Base-by-base conservation (phyloP, 2,329 filamentous ascomycete species). In the Cryphonectria naterciae region DNA sequence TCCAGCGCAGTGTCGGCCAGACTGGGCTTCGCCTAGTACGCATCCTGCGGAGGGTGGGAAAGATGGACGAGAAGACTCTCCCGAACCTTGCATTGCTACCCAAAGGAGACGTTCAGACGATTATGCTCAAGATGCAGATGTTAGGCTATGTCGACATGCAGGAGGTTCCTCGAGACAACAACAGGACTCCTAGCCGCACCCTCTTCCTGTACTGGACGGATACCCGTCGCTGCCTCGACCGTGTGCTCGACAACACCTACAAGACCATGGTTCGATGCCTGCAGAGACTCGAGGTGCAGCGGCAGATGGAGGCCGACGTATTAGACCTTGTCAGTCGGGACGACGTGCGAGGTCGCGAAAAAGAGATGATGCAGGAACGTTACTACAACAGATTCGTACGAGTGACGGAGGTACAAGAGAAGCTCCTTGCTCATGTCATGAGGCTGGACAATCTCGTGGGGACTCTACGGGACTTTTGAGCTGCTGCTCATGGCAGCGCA, bases 171-270 rank as follows among this genome's bases (percentile, higher is more conserved):
- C 93, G 93, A 74, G 95, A 98, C 77, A 92, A 92, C 74, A 91
- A 91, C 73, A 91, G 94, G 46, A 88, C 92, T 76, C 93, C 95
- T 0, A 93, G 91, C 73, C 90, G 94, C 67, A 97, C 94, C 0
- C 87, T 97, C 35, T 98, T 95, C 79, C 88, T 98, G 69, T 98
- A 95, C 91, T 97, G 90, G 84, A 97, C 94, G 80, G 95, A 98
- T 78, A 84, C 88, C 15, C 89, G 94, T 62, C 88, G 92, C 63
- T 91, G 92, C 8, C 85, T 91, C 65, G 86, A 87, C 28, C 88
- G 92, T 72, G 83, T 97, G 1, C 81, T 97, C 15, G 92, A 97
- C 73, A 91, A 93, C 72, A 89, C 92, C 0, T 98, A 97, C 84
- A 97, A 97, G 80, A 88, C 91, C 39, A 97, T 98, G 93, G 87